Evolutionary conservation across 2,329 filamentous ascomycete species (phyloP), one percentile per base, ranked within the genome.

Genomic region (Daldinia sp.): DNA sequence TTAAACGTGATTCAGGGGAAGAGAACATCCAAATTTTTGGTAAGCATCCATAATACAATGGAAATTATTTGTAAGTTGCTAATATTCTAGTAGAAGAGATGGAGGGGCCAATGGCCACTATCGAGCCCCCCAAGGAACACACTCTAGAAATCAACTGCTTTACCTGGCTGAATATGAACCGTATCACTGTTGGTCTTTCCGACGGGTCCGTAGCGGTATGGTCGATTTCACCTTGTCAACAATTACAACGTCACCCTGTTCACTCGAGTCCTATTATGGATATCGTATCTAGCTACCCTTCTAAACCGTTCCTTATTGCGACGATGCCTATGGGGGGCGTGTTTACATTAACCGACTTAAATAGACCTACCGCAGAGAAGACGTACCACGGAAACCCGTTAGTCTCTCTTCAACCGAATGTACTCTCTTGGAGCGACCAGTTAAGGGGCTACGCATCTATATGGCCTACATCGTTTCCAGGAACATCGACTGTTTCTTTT

Each of bases 141-240:
- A 76, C 77, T 43, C 74, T 85, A 37, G 76, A 79, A 23, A 81
- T 82, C 25, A 86, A 83, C 13, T 80, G 81, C 61, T 78, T 87
- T 53, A 78, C 83, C 9, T 88, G 85, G 85, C 74, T 82, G 30
- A 82, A 81, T 61, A 78, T 80, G 65, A 87, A 87, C 69, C 81
- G 84, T 19, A 74, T 88, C 35, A 83, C 79, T 0, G 75, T 85
- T 27, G 85, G 84, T 49, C 84, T 87, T 70, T 80, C 79, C 0
- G 85, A 88, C 62, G 85, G 85, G 29, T 84, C 82, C 17, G 76
- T 87, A 32, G 79, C 79, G 17, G 75, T 87, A 9, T 88, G 85
- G 85, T 87, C 85, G 9, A 69, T 87, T 39, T 77, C 77, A 35
- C 85, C 85, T 0, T 75, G 72, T 43, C 74, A 77, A 23, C 74